Evolutionary conservation across 1,284 basidiomycete genomes (phyloP), one percentile per base, ranked within the genome.

Genomic region (Ustilago nuda): DNA sequence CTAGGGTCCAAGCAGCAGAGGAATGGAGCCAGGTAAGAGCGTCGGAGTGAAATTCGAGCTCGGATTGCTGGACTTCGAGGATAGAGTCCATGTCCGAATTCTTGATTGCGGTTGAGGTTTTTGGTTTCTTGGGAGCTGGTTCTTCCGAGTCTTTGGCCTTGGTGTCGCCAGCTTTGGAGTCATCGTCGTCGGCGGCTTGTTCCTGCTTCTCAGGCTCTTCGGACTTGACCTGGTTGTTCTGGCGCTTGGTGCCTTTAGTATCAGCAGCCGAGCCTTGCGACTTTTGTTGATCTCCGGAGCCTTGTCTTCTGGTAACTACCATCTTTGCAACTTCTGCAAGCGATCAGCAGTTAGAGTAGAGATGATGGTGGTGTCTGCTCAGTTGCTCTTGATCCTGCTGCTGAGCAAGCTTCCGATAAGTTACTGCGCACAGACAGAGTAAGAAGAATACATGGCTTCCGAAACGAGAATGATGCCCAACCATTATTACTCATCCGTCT

Each of bases 11-110:
- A 13, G 69, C 66, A 5, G 48, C 27, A 36, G 61, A 41, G 1
- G 66, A 66, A 53, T 76, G 74, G 9, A 76, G 69, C 66, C 66
- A 76, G 17, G 66, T 59, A 23, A 76, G 69, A 1, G 69, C 50
- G 32, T 76, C 69, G 58, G n/a, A 17, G 50, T 58, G 69, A 55
- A 71, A 67, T 39, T 71, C 60, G 45, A 81, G 74, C 45, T 69
- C 45, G 48, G 56, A 35, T 35, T 75, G 72, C 59, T 81, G 79
- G 43, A 60, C 71, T 7, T 70, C 66, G 61, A 79, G 66, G 51
- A 66, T 61, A 9, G 59, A 51, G 15, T 67, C 61, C 33, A 45
- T 36, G 30, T 62, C 36, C 33, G 23, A 35, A 41, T 61, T 55
- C 8, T 51, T 35, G 33, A 54, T 56, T 15, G 58, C 50, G 11